Conservation (phyloP, 2,329 filamentous ascomycete species). For the Aureobasidium subglaciale region DNA sequence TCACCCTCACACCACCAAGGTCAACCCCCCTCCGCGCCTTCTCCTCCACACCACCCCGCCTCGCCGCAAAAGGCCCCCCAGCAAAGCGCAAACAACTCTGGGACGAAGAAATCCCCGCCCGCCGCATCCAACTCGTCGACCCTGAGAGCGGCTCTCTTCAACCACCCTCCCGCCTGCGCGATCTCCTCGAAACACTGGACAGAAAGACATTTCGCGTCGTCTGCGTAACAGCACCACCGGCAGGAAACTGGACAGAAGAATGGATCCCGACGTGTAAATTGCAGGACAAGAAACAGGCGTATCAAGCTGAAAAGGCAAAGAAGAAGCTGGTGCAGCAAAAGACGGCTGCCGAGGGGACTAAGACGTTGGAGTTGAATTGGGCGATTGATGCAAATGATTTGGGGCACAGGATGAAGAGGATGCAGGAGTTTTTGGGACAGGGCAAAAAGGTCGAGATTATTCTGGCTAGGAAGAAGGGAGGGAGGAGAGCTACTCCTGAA, state of each 20-base stretch:
- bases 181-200: slow-evolving; percentile 42
- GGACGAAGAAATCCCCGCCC: slow-evolving; percentile 44
- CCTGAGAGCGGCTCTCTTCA: slow-evolving; percentile 30
- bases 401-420: slow-evolving; percentile 59
- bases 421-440: slow-evolving; percentile 63
- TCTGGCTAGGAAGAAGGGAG: slow-evolving; percentile 60
- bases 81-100: slow-evolving; percentile 34
- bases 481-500: slow-evolving; percentile 51
- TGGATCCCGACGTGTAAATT: slow-evolving; percentile 66
- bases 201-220: slow-evolving; percentile 45
- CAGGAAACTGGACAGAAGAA: slow-evolving; percentile 11
- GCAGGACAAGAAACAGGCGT: slow-evolving; percentile 50
- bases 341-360: slow-evolving; percentile 44
- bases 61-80: slow-evolving; percentile 31
- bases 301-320: slow-evolving; percentile 38
- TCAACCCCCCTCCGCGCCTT: not conserved
- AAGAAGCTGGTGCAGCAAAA: slow-evolving; percentile 36
- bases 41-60: slow-evolving; percentile 20
- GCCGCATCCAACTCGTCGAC: slow-evolving; percentile 39
- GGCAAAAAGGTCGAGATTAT: slow-evolving; percentile 69
- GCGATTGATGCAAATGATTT: slow-evolving; percentile 72
- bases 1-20: slow-evolving; percentile 8
- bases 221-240: slow-evolving; percentile 36
- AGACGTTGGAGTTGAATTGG: slow-evolving; percentile 89
- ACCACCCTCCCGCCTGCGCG: slow-evolving; percentile 25